A percentile compares a stretch with the other conserved stretches of the same genome.
Conservation (phyloP, 2,329 filamentous ascomycete genomes). For the Tricladium varicosporioides region DNA sequence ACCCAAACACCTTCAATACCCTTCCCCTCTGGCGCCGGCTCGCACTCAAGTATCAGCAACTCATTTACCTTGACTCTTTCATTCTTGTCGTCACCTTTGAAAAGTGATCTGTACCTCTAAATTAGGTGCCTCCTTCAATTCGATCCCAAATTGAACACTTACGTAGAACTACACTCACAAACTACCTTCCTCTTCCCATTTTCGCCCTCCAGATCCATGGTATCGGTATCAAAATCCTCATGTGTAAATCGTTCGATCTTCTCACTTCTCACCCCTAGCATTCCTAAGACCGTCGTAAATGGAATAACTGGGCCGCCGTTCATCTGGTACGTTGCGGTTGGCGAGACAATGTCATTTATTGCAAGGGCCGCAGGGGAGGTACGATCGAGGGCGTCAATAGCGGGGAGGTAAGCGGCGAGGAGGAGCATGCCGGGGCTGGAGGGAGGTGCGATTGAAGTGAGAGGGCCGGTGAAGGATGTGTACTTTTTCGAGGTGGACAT, state of each 20-base stretch:
- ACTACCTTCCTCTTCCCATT: background rate
- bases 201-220: background rate
- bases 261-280: background rate
- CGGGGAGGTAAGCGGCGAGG: background rate
- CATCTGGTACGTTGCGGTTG: background rate
- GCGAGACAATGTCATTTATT: background rate
- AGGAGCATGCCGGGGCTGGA: background rate
- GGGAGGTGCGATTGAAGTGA: background rate
- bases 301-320: background rate
- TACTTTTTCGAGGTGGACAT: no score
- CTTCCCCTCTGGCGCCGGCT: background rate
- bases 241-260: background rate
- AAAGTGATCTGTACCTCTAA: background rate
- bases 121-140: no score
- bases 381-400: background rate
- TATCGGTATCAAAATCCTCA: background rate
- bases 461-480: background rate
- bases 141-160: background rate
- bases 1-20: background rate
- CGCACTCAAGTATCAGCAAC: background rate
- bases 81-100: background rate
- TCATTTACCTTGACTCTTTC: background rate
- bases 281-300: background rate
- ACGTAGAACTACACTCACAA: background rate
- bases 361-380: background rate